phyloP scores from a whole-genome alignment of 2,329 filamentous ascomycete species.

The Ophiostoma sp. region DNA sequence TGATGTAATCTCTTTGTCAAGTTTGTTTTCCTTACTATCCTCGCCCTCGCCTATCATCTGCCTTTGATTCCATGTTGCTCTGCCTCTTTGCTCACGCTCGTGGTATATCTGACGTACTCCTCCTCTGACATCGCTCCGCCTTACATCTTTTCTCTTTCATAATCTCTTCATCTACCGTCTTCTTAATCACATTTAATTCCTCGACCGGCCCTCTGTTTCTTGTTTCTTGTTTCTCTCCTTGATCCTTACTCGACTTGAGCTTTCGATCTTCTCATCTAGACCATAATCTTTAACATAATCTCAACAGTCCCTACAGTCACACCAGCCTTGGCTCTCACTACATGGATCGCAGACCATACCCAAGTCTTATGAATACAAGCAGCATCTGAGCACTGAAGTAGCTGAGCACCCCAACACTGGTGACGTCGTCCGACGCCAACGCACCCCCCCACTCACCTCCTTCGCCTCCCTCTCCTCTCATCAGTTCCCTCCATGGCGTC shows the following conservation, averaged over 20 bases:
- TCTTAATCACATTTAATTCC: not conserved
- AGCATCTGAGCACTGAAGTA: too few relatives aligned
- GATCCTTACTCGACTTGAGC: not conserved
- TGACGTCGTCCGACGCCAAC: not conserved
- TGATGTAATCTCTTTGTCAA: conserved; percentile 5
- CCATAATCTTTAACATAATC: not conserved
- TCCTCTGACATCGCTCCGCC: too few relatives aligned
- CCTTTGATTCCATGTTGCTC: conserved; percentile 23
- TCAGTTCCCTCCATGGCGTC: conserved; percentile 31
- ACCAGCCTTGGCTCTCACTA: not conserved
- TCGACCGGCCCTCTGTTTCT: not conserved
- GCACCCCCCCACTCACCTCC: too few relatives aligned
- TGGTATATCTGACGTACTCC: not conserved
- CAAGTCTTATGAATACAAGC: too few relatives aligned
- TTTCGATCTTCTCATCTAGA: not conserved
- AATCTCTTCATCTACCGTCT: not conserved
- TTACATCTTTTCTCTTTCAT: not conserved
- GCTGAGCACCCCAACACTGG: too few relatives aligned
- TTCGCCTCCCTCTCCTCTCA: too few relatives aligned
- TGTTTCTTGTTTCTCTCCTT: not conserved
- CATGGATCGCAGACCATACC: too few relatives aligned
- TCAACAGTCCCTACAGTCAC: not conserved
- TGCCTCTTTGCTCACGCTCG: not conserved
- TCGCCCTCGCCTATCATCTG: conserved; percentile 2
- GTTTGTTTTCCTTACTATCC: conserved; percentile 6